These are phyloP conservation scores for Neopestalotiopsis rosae DNA, from an alignment of 2,329 filamentous ascomycete species.

Conservation along the genomic window DNA sequence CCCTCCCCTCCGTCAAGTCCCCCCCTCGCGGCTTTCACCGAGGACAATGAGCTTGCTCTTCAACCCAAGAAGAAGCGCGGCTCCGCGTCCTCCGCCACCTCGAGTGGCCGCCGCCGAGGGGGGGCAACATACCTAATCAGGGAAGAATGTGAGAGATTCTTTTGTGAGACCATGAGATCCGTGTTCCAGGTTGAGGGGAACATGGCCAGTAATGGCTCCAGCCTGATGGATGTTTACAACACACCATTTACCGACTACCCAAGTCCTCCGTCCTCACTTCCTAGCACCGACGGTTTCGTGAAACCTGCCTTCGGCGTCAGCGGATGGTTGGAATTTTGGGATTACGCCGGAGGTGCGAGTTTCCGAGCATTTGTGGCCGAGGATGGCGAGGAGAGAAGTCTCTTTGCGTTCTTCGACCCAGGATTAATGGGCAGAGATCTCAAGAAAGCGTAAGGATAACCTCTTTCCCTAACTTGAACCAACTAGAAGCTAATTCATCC, in stretches of 20 bases:
- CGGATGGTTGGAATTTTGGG: constrained; percentile 80
- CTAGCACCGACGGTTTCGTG: constrained; percentile 33
- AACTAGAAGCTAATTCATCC: constrained; percentile 32
- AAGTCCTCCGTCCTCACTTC: constrained; percentile 42
- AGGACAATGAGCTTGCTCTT: constrained; percentile 70
- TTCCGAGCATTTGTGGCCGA: constrained; percentile 86
- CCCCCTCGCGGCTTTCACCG: constrained; percentile 79
- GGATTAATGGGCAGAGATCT: constrained; percentile 75
- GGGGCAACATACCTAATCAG: constrained; percentile 96
- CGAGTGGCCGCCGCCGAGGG: constrained; percentile 66
- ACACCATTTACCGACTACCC: constrained; percentile 49
- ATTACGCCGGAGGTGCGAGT: constrained; percentile 82
- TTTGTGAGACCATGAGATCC: constrained; percentile 92
- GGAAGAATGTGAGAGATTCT: constrained; percentile 99
- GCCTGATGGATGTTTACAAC: constrained; percentile 77
- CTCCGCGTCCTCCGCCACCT: constrained; percentile 32
- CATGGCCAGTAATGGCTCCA: constrained; percentile 77
- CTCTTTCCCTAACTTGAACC: background rate
- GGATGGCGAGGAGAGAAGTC: constrained; percentile 70
- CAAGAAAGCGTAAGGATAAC: constrained; percentile 79
- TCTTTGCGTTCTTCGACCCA: constrained; percentile 87
- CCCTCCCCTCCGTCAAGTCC: constrained; percentile 87
- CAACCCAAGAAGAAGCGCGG: constrained; percentile 59
- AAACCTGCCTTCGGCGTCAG: constrained; percentile 45
- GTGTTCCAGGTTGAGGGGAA: constrained; percentile 97